phyloP scores from a whole-genome alignment of 148 eudicot genomes.

The Diospyros kaki region DNA sequence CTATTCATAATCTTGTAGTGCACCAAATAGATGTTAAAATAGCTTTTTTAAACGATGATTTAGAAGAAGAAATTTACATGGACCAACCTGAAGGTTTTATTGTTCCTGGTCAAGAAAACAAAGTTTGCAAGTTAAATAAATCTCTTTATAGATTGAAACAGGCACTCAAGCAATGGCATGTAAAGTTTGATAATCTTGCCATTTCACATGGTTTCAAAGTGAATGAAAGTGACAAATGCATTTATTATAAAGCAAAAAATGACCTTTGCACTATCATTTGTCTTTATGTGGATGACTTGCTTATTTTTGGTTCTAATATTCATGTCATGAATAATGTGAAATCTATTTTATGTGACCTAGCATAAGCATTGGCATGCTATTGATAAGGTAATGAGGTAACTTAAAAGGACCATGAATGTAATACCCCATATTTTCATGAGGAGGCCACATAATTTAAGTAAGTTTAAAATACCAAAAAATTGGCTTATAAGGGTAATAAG shows the following conservation, averaged over 20 bases:
- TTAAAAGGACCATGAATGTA: neutral
- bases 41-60: neutral
- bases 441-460: too few species aligned
- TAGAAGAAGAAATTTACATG: neutral
- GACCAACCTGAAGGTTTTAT: neutral
- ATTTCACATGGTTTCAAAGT: neutral
- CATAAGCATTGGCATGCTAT: neutral
- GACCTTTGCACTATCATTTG: neutral
- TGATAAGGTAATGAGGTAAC: neutral
- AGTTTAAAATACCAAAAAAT: too few species aligned
- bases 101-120: neutral
- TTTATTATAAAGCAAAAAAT: neutral
- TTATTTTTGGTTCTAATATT: constrained; percentile 9
- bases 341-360: neutral
- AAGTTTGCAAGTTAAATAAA: neutral
- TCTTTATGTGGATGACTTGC: constrained; percentile 8
- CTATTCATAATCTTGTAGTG: neutral
- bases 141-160: neutral
- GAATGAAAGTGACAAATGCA: neutral
- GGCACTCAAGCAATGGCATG: neutral
- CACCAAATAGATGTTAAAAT: neutral
- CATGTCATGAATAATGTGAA: neutral
- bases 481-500: too few species aligned
- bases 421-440: too few species aligned
- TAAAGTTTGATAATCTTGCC: neutral